phyloP scores from a whole-genome alignment of 495 filamentous ascomycete genomes.

The Penicillium mononematosum region DNA sequence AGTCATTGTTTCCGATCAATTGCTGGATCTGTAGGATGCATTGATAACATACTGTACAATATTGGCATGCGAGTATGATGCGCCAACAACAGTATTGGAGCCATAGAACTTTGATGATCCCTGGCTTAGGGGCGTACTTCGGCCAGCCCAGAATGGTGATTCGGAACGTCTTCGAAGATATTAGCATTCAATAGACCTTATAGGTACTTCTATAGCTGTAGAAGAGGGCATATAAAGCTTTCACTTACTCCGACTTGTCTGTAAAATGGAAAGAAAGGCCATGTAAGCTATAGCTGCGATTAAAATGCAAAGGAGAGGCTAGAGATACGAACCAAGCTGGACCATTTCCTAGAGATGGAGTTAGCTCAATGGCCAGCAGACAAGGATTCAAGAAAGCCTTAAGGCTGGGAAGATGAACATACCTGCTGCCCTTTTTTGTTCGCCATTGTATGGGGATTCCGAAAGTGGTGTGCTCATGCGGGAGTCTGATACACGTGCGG shows the following conservation, averaged over 20 bases:
- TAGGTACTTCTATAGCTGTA: conserved; percentile 6
- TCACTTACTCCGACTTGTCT: conserved; percentile 56
- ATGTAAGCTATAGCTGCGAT: conserved; percentile 28
- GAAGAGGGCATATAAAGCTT: neutral
- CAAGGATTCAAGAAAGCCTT: neutral
- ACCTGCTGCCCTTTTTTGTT: conserved; percentile 78
- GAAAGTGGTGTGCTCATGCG: conserved; percentile 23
- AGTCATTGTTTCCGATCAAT: conserved; percentile 11
- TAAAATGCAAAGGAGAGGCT: conserved; percentile 25
- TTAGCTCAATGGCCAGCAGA: conserved; percentile 18
- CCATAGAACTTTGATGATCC: conserved; percentile 56
- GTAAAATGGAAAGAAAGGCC: conserved; percentile 8
- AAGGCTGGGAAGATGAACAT: neutral
- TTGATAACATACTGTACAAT: conserved; percentile 75
- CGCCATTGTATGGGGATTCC: conserved; percentile 36
- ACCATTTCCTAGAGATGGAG: conserved; percentile 81
- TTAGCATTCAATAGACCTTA: conserved; percentile 27
- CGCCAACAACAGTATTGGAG: conserved; percentile 80
- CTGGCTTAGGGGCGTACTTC: conserved; percentile 42
- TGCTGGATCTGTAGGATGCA: neutral
- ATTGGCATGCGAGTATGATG: conserved; percentile 94
- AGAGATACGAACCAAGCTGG: conserved; percentile 84
- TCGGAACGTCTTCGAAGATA: conserved; percentile 56
- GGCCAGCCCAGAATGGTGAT: conserved; percentile 88
- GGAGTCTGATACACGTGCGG: conserved; percentile 27